Conservation (phyloP, 192 early-diverging fungal genomes). For the Dispira parvispora region DNA sequence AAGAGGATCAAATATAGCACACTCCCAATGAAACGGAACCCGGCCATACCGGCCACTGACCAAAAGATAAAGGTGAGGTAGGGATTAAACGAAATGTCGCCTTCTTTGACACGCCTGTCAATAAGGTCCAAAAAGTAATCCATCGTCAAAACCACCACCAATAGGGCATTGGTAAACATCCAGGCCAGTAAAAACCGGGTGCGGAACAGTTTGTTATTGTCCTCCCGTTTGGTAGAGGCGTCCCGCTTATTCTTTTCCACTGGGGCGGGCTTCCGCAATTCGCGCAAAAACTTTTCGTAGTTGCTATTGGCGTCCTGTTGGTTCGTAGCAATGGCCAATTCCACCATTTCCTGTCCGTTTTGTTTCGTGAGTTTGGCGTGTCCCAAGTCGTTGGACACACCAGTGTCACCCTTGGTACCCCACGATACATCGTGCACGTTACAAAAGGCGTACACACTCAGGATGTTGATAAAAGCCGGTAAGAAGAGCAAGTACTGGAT, state of each 20-base stretch:
- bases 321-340: slow-evolving; percentile 57
- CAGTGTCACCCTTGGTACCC: slow-evolving; percentile 90
- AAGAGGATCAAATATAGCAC: slow-evolving; percentile 45
- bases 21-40: slow-evolving; percentile 60
- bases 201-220: slow-evolving; percentile 78
- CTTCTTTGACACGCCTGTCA: not conserved
- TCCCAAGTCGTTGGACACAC: slow-evolving; percentile 47
- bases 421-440: slow-evolving; percentile 92
- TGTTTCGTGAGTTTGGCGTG: slow-evolving; percentile 58
- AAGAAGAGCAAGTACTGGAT: slow-evolving; percentile 77
- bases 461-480: slow-evolving; percentile 80
- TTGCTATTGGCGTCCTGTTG: slow-evolving; percentile 62
- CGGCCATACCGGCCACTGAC: slow-evolving; percentile 54
- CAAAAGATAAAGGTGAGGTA: slow-evolving; percentile 76
- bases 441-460: slow-evolving; percentile 86
- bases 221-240: slow-evolving; percentile 69
- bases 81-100: slow-evolving; percentile 39
- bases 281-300: slow-evolving; percentile 62
- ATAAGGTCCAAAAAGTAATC: slow-evolving; percentile 23
- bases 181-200: slow-evolving; percentile 66
- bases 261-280: slow-evolving; percentile 27
- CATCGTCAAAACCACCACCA: slow-evolving; percentile 55
- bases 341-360: slow-evolving; percentile 48
- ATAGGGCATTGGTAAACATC: slow-evolving; percentile 68
- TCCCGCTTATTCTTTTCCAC: slow-evolving; percentile 41